phyloP scores from a whole-genome alignment of 441 rosid species.

The Erodium moschatum region DNA sequence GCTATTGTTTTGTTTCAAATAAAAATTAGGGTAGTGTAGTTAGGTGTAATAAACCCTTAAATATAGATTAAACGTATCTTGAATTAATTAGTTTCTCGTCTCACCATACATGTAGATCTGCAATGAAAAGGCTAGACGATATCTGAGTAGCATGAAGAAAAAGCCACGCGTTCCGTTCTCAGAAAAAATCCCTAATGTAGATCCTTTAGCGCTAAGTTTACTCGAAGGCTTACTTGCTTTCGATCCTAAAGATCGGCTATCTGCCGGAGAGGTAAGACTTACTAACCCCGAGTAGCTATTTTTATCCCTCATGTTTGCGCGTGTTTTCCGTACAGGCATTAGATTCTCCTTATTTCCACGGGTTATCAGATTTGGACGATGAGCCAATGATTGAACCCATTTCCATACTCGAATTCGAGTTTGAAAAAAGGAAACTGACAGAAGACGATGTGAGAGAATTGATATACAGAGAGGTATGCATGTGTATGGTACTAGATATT shows the following conservation, averaged over 20 bases:
- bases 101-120: conserved; percentile 50
- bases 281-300: conserved; percentile 12
- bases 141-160: conserved; percentile 85
- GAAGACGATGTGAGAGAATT: conserved; percentile 96
- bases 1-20: too few relatives aligned
- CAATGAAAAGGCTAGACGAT: conserved; percentile 96
- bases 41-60: too few relatives aligned
- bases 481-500: too few relatives aligned
- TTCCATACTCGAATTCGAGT: conserved; percentile 93
- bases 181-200: conserved; percentile 72
- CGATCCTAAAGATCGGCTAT: conserved; percentile 96
- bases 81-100: conserved; percentile 4
- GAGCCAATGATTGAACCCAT: conserved; percentile 85
- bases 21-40: too few relatives aligned
- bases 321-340: conserved; percentile 50
- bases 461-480: conserved; percentile 83
- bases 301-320: background rate
- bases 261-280: conserved; percentile 69
- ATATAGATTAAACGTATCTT: background rate
- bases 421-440: conserved; percentile 80
- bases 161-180: conserved; percentile 74
- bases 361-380: conserved; percentile 73
- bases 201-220: conserved; percentile 72
- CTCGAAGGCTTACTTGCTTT: conserved; percentile 80
- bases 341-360: conserved; percentile 76